phyloP scores from a whole-genome alignment of 2,329 filamentous ascomycete genomes.

The Phaeosphaeria sp. region DNA sequence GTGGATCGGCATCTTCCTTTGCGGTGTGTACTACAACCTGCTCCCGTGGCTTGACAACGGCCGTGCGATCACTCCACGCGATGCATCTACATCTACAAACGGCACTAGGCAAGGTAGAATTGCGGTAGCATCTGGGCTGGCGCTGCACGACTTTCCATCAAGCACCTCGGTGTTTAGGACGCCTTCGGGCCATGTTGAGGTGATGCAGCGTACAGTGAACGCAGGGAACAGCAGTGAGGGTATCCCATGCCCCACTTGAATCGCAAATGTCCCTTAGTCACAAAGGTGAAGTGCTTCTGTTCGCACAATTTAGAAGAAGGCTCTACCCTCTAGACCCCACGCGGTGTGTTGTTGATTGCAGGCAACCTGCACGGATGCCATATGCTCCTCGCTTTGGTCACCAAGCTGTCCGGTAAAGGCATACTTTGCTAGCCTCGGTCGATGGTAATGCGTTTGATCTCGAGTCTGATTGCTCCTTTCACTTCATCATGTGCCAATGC shows the following conservation, averaged over 20 bases:
- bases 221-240: neutral
- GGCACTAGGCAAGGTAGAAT: neutral
- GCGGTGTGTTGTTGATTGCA: neutral
- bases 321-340: neutral
- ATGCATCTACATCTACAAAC: neutral
- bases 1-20: slow-evolving; percentile 72
- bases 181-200: slow-evolving; percentile 49
- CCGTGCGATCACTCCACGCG: slow-evolving; percentile 12
- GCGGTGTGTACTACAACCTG: slow-evolving; percentile 70
- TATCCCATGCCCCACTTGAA: neutral
- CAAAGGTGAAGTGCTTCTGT: neutral
- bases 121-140: slow-evolving; percentile 31
- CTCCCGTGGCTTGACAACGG: slow-evolving; percentile 61
- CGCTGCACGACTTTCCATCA: slow-evolving; percentile 60
- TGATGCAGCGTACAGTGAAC: slow-evolving; percentile 17
- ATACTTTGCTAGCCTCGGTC: neutral
- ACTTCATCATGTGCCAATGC: neutral
- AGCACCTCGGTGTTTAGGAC: slow-evolving; percentile 71
- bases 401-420: neutral
- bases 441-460: neutral
- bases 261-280: neutral
- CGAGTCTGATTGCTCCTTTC: neutral
- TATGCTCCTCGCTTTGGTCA: neutral
- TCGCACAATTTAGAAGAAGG: neutral
- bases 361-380: neutral